Percentiles rank a stretch among this genome's conserved stretches.
Conservation (phyloP, 2,329 filamentous ascomycete species). For the Akanthomyces dipterigenus region DNA sequence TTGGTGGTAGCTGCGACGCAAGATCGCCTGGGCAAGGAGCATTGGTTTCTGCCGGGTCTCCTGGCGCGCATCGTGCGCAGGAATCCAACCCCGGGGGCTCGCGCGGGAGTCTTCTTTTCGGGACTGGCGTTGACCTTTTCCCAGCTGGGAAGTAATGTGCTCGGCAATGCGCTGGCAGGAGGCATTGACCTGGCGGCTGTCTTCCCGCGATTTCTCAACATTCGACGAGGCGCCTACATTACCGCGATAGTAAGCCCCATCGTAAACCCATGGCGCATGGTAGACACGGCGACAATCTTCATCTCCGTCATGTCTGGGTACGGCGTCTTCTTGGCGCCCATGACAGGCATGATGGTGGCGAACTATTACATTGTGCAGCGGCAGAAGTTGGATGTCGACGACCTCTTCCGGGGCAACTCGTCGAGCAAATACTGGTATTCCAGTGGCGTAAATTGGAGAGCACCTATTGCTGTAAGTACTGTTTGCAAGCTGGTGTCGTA, state of each 20-base stretch:
- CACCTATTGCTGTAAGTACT: conserved; percentile 29
- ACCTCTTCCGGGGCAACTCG: conserved; percentile 25
- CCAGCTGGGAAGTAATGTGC: conserved; percentile 31
- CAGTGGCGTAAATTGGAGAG: conserved; percentile 34
- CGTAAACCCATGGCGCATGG: conserved; percentile 33
- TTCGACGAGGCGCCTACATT: conserved; percentile 31
- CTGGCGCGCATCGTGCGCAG: conserved; percentile 26
- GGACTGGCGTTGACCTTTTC: conserved; percentile 29
- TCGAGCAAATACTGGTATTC: conserved; percentile 34
- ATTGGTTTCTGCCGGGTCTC: conserved; percentile 33
- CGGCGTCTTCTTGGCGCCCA: conserved; percentile 31
- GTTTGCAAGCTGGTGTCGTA: neutral
- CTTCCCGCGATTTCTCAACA: conserved; percentile 32
- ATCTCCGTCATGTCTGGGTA: conserved; percentile 30
- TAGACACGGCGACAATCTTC: conserved; percentile 30
- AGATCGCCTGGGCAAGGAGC: conserved; percentile 26
- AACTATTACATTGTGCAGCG: conserved; percentile 28
- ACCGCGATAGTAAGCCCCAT: conserved; percentile 28
- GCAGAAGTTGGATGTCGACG: conserved; percentile 29
- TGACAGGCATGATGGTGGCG: conserved; percentile 34
- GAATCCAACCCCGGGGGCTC: conserved; percentile 25
- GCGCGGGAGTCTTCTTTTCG: conserved; percentile 32
- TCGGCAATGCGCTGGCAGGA: conserved; percentile 30
- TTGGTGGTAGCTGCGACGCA: conserved; percentile 34
- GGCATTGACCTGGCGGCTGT: conserved; percentile 33